Conservation (phyloP, 2,329 filamentous ascomycete genomes). For the Ceratocystis colombiana region DNA sequence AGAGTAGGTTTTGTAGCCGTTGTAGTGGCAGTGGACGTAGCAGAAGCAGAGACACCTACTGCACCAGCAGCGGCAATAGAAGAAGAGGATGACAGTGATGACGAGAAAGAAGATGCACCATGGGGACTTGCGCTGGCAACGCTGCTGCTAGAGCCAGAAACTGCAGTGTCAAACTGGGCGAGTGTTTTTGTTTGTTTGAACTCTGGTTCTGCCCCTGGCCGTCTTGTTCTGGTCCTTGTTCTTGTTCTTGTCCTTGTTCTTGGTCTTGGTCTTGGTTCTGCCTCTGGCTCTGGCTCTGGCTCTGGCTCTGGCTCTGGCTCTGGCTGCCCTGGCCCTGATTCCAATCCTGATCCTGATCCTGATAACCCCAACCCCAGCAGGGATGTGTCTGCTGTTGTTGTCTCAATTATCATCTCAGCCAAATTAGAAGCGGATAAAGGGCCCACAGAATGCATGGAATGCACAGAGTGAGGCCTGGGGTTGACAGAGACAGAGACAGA, state of each 20-base stretch:
- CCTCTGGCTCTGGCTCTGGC: background rate
- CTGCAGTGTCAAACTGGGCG: background rate
- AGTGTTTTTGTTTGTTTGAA: constrained; percentile 8
- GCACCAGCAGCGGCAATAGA: background rate
- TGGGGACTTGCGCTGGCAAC: background rate
- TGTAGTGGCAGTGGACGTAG: background rate
- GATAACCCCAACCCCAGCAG: background rate
- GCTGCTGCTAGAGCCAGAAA: background rate
- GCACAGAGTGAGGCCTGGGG: background rate
- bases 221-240: background rate
- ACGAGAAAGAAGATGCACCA: too few species aligned
- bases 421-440: constrained; percentile 16
- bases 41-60: background rate
- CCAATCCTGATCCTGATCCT: constrained; percentile 1
- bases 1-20: background rate
- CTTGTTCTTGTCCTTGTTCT: background rate
- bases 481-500: constrained; percentile 18
- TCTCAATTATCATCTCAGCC: constrained; percentile 12
- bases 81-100: constrained; percentile 3
- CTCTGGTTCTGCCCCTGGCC: background rate
- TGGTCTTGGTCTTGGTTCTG: background rate
- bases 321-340: background rate
- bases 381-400: constrained; percentile 7
- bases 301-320: background rate
- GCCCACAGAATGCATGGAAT: background rate